Evolutionary conservation across 768 basidiomycete genomes (phyloP).

Genomic region (Ramaria rubella): DNA sequence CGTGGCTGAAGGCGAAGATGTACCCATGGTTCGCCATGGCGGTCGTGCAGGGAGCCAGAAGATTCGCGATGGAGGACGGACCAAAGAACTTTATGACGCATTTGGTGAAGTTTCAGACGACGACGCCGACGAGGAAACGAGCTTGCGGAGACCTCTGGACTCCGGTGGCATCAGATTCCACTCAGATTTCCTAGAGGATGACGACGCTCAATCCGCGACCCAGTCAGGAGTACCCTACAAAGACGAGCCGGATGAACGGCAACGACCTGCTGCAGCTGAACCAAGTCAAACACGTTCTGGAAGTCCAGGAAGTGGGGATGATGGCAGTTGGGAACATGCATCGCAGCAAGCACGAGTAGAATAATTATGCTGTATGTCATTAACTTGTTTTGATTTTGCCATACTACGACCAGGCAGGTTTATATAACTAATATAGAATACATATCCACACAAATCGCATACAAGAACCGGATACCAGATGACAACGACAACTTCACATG

Average conservation of each 20-base stretch:
- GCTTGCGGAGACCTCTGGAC: constrained; percentile 39
- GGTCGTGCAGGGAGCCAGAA: constrained; percentile 25
- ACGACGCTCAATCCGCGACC: constrained; percentile 39
- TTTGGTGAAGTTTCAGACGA: constrained; percentile 89
- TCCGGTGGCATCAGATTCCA: constrained; percentile 52
- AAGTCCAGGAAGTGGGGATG: constrained; percentile 41
- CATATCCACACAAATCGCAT: not conserved
- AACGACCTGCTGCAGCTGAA: constrained; percentile 4
- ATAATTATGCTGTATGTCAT: not conserved
- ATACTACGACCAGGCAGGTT: not conserved
- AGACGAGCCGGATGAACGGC: constrained; percentile 46
- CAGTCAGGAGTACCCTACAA: constrained; percentile 32
- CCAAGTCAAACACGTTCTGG: constrained; percentile 16
- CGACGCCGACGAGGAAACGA: constrained; percentile 66
- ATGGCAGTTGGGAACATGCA: constrained; percentile 73
- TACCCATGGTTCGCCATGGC: constrained; percentile 64
- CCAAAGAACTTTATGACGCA: constrained; percentile 93
- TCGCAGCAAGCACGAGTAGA: constrained; percentile 15
- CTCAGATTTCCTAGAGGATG: constrained; percentile 79
- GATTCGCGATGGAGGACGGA: constrained; percentile 37
- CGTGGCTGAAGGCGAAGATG: constrained; percentile 56
- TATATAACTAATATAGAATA: not conserved
- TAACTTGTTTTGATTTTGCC: not conserved
- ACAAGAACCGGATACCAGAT: not conserved
- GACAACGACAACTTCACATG: not conserved